Base-by-base conservation (phyloP, 2,329 filamentous ascomycete genomes). In the Sarocladium brachiariae region DNA sequence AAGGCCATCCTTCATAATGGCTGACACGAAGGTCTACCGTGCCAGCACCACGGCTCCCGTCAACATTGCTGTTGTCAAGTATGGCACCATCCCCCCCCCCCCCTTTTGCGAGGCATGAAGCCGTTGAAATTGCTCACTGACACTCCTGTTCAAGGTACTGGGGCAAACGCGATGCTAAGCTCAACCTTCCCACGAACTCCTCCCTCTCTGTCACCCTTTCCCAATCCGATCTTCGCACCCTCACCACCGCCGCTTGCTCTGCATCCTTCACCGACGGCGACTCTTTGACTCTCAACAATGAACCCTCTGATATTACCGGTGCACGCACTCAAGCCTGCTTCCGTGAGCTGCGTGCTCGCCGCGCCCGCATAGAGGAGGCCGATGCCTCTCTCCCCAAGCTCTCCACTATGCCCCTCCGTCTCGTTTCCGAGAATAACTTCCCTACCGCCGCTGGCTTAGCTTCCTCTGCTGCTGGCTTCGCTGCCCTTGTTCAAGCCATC, bases 21-120 rank as follows among this genome's bases (percentile, higher is more conserved):
- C 72, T 27, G 74, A 75, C 58, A 70, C 61, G 50, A 76, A 74
- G 52, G 79, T 97, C 62, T 91, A 95, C 75, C 86, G 90, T 62
- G 89, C 93, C 59, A 96, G 88, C 75, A 96, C 93, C 53, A 97
- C 91, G 56, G 93, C 93, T 35, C 93, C 92, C 13, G 92, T 97
- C 65, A 97, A 97, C 76, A 97, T 97, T 66, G 92, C 92, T 58
- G 91, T 97, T 52, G 93, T 97, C 73, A 97, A 97, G 87, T 95
- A 63, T 50, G 67, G 19, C 18, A 10, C 37, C 51, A n/a, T 25
- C 21, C n/a, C n/a, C n/a, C n/a, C n/a, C n/a, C n/a, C n/a, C n/a
- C n/a, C 24, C 18, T 11, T 23, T 16, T 23, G 34, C 21, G 41
- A 23, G 3, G 8, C 43, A 19, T 31, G n/a, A n/a, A n/a, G n/a